A percentile compares a stretch with the other conserved stretches of the same genome.
Conservation (phyloP, 768 basidiomycete species). For the Leccinum incarnatum region DNA sequence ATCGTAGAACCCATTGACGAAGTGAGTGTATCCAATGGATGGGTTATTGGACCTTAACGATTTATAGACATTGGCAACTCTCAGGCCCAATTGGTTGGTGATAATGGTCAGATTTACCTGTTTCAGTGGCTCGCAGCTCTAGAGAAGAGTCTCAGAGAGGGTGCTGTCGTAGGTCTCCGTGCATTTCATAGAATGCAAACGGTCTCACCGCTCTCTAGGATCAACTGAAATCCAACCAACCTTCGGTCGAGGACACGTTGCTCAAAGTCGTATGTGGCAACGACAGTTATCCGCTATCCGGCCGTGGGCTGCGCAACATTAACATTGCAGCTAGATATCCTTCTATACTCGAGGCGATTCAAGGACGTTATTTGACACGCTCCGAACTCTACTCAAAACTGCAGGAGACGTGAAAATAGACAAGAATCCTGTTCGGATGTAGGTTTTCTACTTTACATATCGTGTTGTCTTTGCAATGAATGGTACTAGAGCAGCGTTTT, state of each 20-base stretch:
- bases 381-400: constrained; percentile 73
- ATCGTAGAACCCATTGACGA: constrained; percentile 31
- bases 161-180: constrained; percentile 47
- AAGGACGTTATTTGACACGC: constrained; percentile 80
- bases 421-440: constrained; percentile 68
- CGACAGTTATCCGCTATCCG: constrained; percentile 74
- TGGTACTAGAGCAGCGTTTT: constrained; percentile 69
- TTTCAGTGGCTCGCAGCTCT: constrained; percentile 79
- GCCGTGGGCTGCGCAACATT: constrained; percentile 66
- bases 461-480: constrained; percentile 2
- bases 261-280: constrained; percentile 66
- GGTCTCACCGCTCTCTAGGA: constrained; percentile 42
- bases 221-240: constrained; percentile 62
- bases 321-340: constrained; percentile 66
- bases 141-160: constrained; percentile 53
- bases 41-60: not conserved
- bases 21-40: constrained; percentile 19
- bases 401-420: constrained; percentile 72
- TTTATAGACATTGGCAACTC: constrained; percentile 8
- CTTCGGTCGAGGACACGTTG: constrained; percentile 57
- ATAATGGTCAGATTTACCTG: constrained; percentile 78
- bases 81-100: constrained; percentile 66
- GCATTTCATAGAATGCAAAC: not conserved
- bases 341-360: constrained; percentile 77
- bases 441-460: constrained; percentile 26